These are phyloP conservation scores for Clavariopsis aquatica DNA, from an alignment of 495 filamentous ascomycete genomes.

Conservation along the genomic window DNA sequence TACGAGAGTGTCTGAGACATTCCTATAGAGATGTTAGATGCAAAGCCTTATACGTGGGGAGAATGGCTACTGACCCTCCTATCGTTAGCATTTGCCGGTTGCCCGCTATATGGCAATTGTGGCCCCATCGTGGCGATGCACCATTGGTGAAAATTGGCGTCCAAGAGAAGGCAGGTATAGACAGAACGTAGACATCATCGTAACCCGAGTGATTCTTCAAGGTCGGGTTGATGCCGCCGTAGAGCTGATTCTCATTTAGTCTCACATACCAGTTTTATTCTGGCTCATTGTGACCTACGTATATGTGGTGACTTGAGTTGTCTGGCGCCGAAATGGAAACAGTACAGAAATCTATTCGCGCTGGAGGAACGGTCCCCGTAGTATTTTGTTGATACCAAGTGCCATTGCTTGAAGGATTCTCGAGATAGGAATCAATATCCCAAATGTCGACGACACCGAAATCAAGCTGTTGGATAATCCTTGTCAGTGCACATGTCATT, in stretches of 20 bases:
- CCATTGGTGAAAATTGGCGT: constrained; percentile 54
- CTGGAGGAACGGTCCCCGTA: constrained; percentile 20
- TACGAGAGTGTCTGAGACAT: constrained; percentile 7
- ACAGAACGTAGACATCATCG: constrained; percentile 74
- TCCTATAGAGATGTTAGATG: not conserved
- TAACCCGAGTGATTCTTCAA: constrained; percentile 43
- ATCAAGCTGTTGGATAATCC: constrained; percentile 21
- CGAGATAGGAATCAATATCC: constrained; percentile 29
- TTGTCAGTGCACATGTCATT: too few relatives aligned
- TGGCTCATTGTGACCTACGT: not conserved
- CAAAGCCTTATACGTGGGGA: not conserved
- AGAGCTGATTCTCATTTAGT: constrained; percentile 34
- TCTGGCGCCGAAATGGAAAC: constrained; percentile 23
- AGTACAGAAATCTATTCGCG: constrained; percentile 33
- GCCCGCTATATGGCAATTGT: constrained; percentile 47
- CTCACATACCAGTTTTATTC: not conserved
- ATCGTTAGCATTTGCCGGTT: constrained; percentile 49
- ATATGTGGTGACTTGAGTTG: constrained; percentile 36
- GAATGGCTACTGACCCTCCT: constrained; percentile 38
- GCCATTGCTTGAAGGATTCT: constrained; percentile 18
- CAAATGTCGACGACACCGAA: constrained; percentile 31
- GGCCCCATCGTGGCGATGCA: constrained; percentile 42
- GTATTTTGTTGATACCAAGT: constrained; percentile 34
- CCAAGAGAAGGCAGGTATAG: constrained; percentile 78
- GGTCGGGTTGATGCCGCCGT: constrained; percentile 51